phyloP scores from a whole-genome alignment of 1,284 basidiomycete genomes.

The Hypsizygus ulmarius region DNA sequence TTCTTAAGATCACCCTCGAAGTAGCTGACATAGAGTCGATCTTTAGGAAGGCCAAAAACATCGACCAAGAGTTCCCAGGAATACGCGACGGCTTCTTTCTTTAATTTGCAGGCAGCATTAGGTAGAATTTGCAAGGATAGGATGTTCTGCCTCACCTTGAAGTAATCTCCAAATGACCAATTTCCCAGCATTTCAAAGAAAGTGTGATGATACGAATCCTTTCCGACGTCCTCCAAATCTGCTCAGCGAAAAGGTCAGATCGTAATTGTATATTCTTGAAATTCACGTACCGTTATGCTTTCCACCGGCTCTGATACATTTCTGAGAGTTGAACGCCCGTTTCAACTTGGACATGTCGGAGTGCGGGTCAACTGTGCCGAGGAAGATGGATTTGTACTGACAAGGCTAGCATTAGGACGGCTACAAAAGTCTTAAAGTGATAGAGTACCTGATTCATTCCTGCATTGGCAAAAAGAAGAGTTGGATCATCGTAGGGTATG shows the following conservation, averaged over 20 bases:
- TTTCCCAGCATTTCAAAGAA: slow-evolving; percentile 99
- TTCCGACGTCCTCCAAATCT: slow-evolving; percentile 98
- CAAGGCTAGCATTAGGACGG: slow-evolving; percentile 5
- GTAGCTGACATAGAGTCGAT: slow-evolving; percentile 95
- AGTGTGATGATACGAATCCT: slow-evolving; percentile 95
- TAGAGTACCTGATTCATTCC: slow-evolving; percentile 86
- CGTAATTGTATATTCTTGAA: not conserved
- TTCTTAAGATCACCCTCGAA: slow-evolving; percentile 91
- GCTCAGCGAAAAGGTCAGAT: slow-evolving; percentile 1
- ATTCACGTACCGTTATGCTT: slow-evolving; percentile 82
- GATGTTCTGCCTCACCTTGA: slow-evolving; percentile 65
- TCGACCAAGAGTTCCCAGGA: slow-evolving; percentile 94
- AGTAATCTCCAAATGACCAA: slow-evolving; percentile 99
- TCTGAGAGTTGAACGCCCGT: slow-evolving; percentile 95
- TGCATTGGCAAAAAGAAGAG: slow-evolving; percentile 96
- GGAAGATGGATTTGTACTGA: slow-evolving; percentile 94
- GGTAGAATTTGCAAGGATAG: not conserved
- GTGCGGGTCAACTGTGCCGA: slow-evolving; percentile 93
- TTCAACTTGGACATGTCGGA: slow-evolving; percentile 87
- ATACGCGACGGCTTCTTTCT: slow-evolving; percentile 91
- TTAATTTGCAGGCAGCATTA: slow-evolving; percentile 9
- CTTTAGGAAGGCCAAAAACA: slow-evolving; percentile 85
- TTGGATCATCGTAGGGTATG: slow-evolving; percentile 96
- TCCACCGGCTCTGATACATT: slow-evolving; percentile 95
- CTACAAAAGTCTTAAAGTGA: not conserved